Base-by-base conservation (phyloP, 2,329 filamentous ascomycete species). In the Verticillium nonalfalfae region DNA sequence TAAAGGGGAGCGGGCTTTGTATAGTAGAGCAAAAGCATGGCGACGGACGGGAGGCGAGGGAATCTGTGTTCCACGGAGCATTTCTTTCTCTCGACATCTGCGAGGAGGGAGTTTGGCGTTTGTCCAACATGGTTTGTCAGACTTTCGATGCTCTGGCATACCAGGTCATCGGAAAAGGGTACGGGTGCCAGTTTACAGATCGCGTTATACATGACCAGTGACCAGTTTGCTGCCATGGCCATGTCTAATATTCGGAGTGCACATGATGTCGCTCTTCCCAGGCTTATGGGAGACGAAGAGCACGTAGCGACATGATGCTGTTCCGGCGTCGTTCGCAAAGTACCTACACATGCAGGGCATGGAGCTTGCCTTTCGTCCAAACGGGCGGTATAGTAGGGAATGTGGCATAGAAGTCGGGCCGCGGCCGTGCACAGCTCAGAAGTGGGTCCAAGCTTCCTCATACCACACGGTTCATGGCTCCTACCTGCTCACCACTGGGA, bases 91-190 rank as follows among this genome's bases (percentile, higher is more conserved):
- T 31, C 26, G 26, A 31, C 7, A 21, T 21, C 21, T 52, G 45
- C 21, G n/a, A 34, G 31, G 55, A 57, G 55, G 55, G 55, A 57
- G 55, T 57, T 57, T n/a, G 55, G 55, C 55, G 55, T 57, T 57
- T 31, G 55, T 57, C 35, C 55, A 35, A n/a, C n/a, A 11, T 52
- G 45, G 45, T 52, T 52, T 26, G 45, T 18, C 45, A 21, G 45
- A 18, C 26, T 52, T 31, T 11, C 21, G 4, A 52, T 52, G 18
- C 45, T 52, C 45, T 21, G 18, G 45, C 18, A 52, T 18, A 18
- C 45, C 45, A 52, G 18, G 45, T 52, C 45, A 52, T 52, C 45
- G 45, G 45, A 52, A 52, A 52, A 52, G 18, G 45, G 2, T 21
- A 52, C 10, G 21, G n/a, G 45, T 52, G 9, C 45, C 18, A 21